These are phyloP conservation scores for Trichoderma orchidacearum DNA, from an alignment of 495 filamentous ascomycete genomes.

Conservation along the genomic window DNA sequence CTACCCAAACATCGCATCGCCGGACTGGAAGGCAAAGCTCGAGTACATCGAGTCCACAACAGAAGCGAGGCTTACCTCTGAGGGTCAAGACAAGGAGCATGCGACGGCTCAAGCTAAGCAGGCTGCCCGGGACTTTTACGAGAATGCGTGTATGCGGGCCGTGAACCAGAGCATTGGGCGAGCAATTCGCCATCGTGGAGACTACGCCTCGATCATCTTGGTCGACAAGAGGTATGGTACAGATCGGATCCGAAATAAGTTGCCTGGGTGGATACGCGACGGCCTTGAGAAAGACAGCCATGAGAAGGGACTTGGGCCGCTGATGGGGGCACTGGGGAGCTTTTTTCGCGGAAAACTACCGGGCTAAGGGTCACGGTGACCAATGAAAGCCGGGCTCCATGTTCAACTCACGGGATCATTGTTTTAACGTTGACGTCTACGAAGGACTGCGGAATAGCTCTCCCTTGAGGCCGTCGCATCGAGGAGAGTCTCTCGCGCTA, in stretches of 20 bases:
- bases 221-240: slow-evolving; percentile 65
- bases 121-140: slow-evolving; percentile 71
- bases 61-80: slow-evolving; percentile 22
- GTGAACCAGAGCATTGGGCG: slow-evolving; percentile 95
- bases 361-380: too few species aligned
- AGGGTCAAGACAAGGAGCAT: slow-evolving; percentile 25
- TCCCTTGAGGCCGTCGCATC: too few species aligned
- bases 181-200: slow-evolving; percentile 74
- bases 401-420: too few species aligned
- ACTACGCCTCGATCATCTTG: slow-evolving; percentile 84
- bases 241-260: slow-evolving; percentile 55
- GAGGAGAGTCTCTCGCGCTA: too few species aligned
- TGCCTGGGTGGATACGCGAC: slow-evolving; percentile 77
- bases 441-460: too few species aligned
- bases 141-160: slow-evolving; percentile 90
- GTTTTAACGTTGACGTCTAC: too few species aligned
- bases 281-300: slow-evolving; percentile 36
- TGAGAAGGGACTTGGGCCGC: slow-evolving; percentile 31
- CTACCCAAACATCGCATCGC: slow-evolving; percentile 80
- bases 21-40: slow-evolving; percentile 85
- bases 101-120: slow-evolving; percentile 37
- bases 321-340: slow-evolving; percentile 38
- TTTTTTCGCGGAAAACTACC: slow-evolving; percentile 40
- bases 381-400: too few species aligned
- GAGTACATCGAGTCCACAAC: slow-evolving; percentile 71